Conservation (phyloP, 352 stramenopile species). For the Pythium phragmitis region DNA sequence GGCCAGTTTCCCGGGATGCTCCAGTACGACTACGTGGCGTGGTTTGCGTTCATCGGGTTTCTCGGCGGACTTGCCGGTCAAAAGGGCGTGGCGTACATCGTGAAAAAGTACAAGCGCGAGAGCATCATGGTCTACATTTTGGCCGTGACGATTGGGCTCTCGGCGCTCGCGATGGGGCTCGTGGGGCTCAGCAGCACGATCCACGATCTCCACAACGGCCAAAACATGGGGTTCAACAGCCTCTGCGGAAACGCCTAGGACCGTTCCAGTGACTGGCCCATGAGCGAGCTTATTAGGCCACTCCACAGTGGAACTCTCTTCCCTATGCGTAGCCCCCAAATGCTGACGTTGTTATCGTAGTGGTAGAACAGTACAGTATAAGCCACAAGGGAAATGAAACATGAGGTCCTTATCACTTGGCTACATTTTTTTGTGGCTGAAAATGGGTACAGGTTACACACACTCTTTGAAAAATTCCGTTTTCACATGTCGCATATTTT, state of each 20-base stretch:
- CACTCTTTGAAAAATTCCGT: background rate
- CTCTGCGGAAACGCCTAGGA: slow-evolving; percentile 55
- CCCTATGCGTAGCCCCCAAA: too few species aligned
- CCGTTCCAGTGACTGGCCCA: background rate
- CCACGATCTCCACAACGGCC: slow-evolving; percentile 56
- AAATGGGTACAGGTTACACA: background rate
- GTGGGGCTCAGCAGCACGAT: slow-evolving; percentile 61
- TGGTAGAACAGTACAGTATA: background rate
- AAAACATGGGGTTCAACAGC: slow-evolving; percentile 64
- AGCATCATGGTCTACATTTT: slow-evolving; percentile 86
- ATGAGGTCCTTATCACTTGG: background rate
- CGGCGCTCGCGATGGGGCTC: slow-evolving; percentile 66
- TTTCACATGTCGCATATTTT: background rate
- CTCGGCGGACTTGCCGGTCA: slow-evolving; percentile 72
- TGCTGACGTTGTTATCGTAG: too few species aligned
- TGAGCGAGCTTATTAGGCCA: too few species aligned
- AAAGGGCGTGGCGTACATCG: slow-evolving; percentile 82
- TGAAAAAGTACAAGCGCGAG: slow-evolving; percentile 89
- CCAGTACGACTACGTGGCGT: slow-evolving; percentile 91
- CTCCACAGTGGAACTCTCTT: too few species aligned
- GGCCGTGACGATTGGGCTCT: slow-evolving; percentile 67
- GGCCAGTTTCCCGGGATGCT: slow-evolving; percentile 68
- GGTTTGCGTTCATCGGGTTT: slow-evolving; percentile 92
- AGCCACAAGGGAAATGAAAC: too few species aligned
- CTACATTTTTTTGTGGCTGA: background rate